A percentile compares a stretch with the other conserved stretches of the same genome.
Conservation (phyloP, 371 early-diverging fungal species). For the Lichtheimia ornata region DNA sequence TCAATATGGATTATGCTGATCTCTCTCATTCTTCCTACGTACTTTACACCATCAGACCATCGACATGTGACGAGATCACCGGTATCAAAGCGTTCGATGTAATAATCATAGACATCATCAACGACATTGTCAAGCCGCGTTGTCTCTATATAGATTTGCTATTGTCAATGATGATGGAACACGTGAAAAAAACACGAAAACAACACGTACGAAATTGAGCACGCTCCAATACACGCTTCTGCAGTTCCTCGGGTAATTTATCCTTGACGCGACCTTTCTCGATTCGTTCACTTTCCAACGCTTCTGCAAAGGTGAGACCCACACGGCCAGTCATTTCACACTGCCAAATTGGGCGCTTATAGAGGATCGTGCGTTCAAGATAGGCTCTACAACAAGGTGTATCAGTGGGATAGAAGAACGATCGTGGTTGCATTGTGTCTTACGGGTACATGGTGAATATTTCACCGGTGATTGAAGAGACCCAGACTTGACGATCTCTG, state of each 20-base stretch:
- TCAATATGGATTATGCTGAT: too few relatives aligned
- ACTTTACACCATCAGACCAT: slow-evolving; percentile 53
- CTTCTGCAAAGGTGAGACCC: slow-evolving; percentile 78
- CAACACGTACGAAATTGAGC: slow-evolving; percentile 69
- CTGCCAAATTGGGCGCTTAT: slow-evolving; percentile 76
- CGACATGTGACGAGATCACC: slow-evolving; percentile 53
- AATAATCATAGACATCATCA: slow-evolving; percentile 51
- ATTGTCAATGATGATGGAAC: background rate
- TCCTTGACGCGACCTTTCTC: slow-evolving; percentile 59
- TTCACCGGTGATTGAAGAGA: slow-evolving; percentile 80
- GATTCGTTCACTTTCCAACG: slow-evolving; percentile 71
- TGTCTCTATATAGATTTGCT: slow-evolving; percentile 37
- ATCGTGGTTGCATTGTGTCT: slow-evolving; percentile 10
- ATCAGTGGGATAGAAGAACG: background rate
- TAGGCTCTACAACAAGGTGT: slow-evolving; percentile 64
- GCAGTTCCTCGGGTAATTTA: slow-evolving; percentile 68
- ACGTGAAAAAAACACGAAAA: slow-evolving; percentile 8
- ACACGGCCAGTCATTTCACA: slow-evolving; percentile 78
- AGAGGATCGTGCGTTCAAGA: slow-evolving; percentile 65
- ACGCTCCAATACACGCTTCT: slow-evolving; percentile 60
- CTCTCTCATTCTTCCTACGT: slow-evolving; percentile 10
- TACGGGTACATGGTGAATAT: slow-evolving; percentile 85
- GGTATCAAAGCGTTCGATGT: slow-evolving; percentile 41
- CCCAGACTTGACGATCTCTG: slow-evolving; percentile 67
- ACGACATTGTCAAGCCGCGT: slow-evolving; percentile 56